Base-by-base conservation (phyloP, 495 filamentous ascomycete species). In the Podospora pseudopauciseta region DNA sequence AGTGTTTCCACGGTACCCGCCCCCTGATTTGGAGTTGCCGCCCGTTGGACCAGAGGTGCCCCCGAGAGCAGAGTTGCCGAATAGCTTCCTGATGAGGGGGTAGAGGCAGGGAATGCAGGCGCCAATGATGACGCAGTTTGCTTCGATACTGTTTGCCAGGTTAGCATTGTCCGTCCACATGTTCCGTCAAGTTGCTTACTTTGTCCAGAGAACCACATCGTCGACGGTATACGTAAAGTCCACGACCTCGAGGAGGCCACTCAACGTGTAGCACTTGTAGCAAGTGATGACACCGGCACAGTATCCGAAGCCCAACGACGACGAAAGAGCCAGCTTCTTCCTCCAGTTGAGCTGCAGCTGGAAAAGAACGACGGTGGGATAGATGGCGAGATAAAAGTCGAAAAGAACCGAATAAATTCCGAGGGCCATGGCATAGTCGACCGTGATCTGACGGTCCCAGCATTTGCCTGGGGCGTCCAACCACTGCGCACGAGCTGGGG, bases 321-420 rank as follows among this genome's bases (percentile, higher is more conserved):
- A 64, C 18, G 66, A 66, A 32, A 76, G 27, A 16, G 67, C 73
- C 34, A 76, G 19, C 60, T 76, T 76, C 71, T 76, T 75, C 61
- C 68, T 72, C 64, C 65, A 49, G 9, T 72, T 67, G 59, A 70
- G 19, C 27, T 68, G 65, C 15, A 74, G 60, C 30, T 28, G 28
- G n/a, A 20, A 68, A 4, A 74, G 63, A 4, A 72, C 60, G 13
- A 68, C 28, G 19, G 72, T 68, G 5, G 72, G 72, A 34, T 72
- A 74, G 13, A 71, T 32, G 39, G 74, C 73, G 15, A 76, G 34
- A 54, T 75, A 76, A 9, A 76, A 72, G 69, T 76, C 74, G n/a
- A 75, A 69, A 16, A 73, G 23, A 16, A 28, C 73, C 2, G 73
- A 75, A 32, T 19, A 26, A 19, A 68, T 59, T 16, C 71, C 73